Base-by-base conservation (phyloP, 129 eudicot species). In the Helianthus tuberosus region DNA sequence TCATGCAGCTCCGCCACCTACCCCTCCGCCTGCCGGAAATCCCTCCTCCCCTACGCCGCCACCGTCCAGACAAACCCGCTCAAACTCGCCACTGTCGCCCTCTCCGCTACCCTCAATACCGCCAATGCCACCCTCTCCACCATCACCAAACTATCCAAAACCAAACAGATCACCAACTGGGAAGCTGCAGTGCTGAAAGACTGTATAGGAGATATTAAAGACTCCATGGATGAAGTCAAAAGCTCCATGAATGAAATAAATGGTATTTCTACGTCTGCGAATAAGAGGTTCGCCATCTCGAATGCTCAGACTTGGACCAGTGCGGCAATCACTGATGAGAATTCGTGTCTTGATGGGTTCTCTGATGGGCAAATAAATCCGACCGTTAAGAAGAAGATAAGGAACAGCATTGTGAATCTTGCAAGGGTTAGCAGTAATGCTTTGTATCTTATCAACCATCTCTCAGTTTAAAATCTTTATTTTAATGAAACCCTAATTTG, bases 271-370 rank as follows among this genome's bases (percentile, higher is more conserved):
- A 82, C 66, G n/a, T 67, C 74, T 0, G 79, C 62, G 0, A 85
- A 82, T 50, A 70, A 69, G 67, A 73, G 73, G 4, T 89, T 89
- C 39, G 77, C 72, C 73, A 75, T 89, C 69, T 78, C 84, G 0
- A 93, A 90, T 63, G 93, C 91, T 0, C 87, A 88, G 79, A 93
- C 96, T 4, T 85, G 87, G 83, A 89, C 87, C 2, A 93, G 98
- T 49, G 91, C 98, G 0, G 96, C 90, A 12, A 85, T 93, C 15
- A 87, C 96, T 0, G 87, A 93, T 46, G 90, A 88, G 74, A 73
- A 84, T 53, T 83, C 98, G 48, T 93, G 98, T 68, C 72, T 82
- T 39, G 98, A 93, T 11, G 98, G 83, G 16, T 73, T 87, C 39
- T 48, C 83, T 11, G 92, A 69, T 0, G 16, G 86, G 64, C 76